Conservation (phyloP, 306 rosid genomes). For the Vigna reflexopilosa region DNA sequence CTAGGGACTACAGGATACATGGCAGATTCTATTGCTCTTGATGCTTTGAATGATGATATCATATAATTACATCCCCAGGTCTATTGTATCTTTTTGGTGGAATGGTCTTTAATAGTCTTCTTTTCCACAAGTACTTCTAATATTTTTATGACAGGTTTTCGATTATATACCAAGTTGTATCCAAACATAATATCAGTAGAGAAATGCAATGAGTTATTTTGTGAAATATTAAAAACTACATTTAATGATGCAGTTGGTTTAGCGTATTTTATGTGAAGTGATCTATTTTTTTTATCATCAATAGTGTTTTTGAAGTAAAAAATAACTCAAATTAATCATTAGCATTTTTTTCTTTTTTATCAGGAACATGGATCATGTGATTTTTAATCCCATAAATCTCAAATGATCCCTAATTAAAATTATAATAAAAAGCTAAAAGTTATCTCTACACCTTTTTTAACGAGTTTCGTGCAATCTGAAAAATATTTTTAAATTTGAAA, state of each 20-base stretch:
- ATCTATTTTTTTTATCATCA: not conserved
- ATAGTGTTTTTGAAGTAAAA: not conserved
- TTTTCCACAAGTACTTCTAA: not conserved
- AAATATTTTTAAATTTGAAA: too few species aligned
- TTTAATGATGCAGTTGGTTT: not conserved
- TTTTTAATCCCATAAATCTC: not conserved
- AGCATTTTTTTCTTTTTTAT: constrained; percentile 20
- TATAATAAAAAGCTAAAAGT: too few species aligned
- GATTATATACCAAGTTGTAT: too few species aligned
- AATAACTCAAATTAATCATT: not conserved
- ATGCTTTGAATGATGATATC: constrained; percentile 34
- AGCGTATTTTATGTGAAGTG: not conserved
- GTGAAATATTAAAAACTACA: not conserved
- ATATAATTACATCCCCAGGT: not conserved
- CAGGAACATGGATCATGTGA: constrained; percentile 15
- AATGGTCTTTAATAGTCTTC: not conserved
- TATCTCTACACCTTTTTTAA: too few species aligned
- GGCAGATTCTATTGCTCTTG: constrained; percentile 44
- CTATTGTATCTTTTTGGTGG: constrained; percentile 11
- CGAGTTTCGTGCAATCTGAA: too few species aligned
- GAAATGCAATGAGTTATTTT: too few species aligned
- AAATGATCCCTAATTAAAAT: too few species aligned
- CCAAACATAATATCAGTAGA: too few species aligned
- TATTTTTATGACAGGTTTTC: too few species aligned
- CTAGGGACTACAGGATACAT: constrained; percentile 35